Evolutionary conservation across 1,284 basidiomycete genomes (phyloP).

Genomic region (Heterobasidion irregulare): DNA sequence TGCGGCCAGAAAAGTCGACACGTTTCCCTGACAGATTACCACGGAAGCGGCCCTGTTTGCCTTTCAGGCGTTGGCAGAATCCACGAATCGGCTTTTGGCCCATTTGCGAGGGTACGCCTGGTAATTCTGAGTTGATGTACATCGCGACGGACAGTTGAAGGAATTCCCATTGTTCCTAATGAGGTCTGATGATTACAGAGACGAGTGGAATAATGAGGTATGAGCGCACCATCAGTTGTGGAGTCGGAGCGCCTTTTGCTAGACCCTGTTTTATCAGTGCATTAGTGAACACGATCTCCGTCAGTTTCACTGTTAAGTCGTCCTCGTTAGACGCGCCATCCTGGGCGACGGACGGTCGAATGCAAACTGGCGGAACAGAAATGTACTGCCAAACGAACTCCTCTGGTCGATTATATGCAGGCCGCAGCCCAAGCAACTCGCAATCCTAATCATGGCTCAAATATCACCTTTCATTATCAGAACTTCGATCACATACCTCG

Average conservation of each 20-base stretch:
- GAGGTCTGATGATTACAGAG: constrained; percentile 2
- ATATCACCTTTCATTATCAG: not conserved
- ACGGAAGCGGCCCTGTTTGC: constrained; percentile 98
- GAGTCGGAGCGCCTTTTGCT: constrained; percentile 80
- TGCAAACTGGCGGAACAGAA: constrained; percentile 96
- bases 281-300: constrained; percentile 96
- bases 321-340: constrained; percentile 98
- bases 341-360: constrained; percentile 94
- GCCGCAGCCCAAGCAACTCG: constrained; percentile 88
- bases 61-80: constrained; percentile 97
- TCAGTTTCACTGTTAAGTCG: constrained; percentile 95
- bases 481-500: constrained; percentile 47
- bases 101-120: constrained; percentile 81
- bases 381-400: constrained; percentile 99
- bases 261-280: constrained; percentile 89
- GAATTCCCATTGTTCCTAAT: constrained; percentile 96
- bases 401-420: constrained; percentile 88
- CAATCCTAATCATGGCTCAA: constrained; percentile 60
- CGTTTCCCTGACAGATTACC: constrained; percentile 98
- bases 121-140: constrained; percentile 98
- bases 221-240: constrained; percentile 75
- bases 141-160: constrained; percentile 92
- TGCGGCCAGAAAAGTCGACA: constrained; percentile 97
- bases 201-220: constrained; percentile 3
- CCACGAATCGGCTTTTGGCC: constrained; percentile 92